Conservation (phyloP, 1,284 basidiomycete species). For the Moesziomyces sp. region DNA sequence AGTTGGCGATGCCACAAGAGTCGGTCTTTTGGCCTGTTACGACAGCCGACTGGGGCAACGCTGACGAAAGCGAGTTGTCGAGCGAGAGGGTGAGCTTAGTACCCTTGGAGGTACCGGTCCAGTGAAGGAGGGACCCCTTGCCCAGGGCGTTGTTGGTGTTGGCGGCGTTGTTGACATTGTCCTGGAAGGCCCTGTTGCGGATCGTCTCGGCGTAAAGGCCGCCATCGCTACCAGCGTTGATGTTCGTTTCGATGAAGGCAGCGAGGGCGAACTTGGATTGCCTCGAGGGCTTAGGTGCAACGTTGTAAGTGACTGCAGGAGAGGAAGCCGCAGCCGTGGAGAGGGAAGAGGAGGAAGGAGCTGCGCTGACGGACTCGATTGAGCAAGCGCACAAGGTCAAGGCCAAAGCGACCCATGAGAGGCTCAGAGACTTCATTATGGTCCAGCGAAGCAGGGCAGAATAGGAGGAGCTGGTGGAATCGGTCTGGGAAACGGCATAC, state of each 20-base stretch:
- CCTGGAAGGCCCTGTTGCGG: slow-evolving; percentile 48
- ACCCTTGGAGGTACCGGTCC: slow-evolving; percentile 14
- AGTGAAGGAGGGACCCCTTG: slow-evolving; percentile 32
- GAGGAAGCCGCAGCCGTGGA: slow-evolving; percentile 8
- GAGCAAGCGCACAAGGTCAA: slow-evolving; percentile 10
- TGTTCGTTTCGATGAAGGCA: slow-evolving; percentile 52
- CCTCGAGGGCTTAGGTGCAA: slow-evolving; percentile 23
- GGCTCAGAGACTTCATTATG: slow-evolving; percentile 18
- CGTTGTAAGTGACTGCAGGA: slow-evolving; percentile 20
- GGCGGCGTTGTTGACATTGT: slow-evolving; percentile 13
- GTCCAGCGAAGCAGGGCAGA: not conserved
- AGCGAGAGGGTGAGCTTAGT: slow-evolving; percentile 30
- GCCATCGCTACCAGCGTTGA: slow-evolving; percentile 53
- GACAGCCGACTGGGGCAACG: slow-evolving; percentile 36
- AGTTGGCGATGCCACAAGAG: slow-evolving; percentile 37
- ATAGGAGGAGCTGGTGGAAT: too few relatives aligned
- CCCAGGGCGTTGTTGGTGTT: slow-evolving; percentile 23
- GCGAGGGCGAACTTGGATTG: slow-evolving; percentile 27
- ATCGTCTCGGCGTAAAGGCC: slow-evolving; percentile 56
- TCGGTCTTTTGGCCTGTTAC: slow-evolving; percentile 19
- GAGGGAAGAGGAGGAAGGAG: not conserved
- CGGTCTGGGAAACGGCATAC: too few relatives aligned
- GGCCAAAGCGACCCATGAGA: slow-evolving; percentile 28
- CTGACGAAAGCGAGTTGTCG: slow-evolving; percentile 17
- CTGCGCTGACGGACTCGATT: slow-evolving; percentile 4